These are phyloP conservation scores for Zygoascus ofunaensis DNA, from an alignment of 805 yeast genomes.

Conservation along the genomic window DNA sequence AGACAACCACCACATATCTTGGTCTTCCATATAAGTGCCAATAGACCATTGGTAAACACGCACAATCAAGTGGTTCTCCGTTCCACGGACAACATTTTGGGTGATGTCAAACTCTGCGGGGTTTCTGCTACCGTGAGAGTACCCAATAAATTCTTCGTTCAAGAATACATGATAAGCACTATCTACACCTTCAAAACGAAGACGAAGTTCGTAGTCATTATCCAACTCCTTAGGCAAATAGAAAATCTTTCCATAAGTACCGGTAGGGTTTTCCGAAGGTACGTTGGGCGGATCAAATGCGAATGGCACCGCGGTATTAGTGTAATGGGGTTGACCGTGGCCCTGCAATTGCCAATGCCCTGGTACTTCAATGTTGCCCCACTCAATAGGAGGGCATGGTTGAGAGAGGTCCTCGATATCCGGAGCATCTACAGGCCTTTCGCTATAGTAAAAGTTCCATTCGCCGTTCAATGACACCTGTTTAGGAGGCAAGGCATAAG, in stretches of 20 bases:
- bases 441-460: conserved; percentile 20
- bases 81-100: neutral
- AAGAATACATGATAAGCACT: conserved; percentile 28
- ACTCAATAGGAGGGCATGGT: conserved; percentile 5
- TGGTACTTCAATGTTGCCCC: conserved; percentile 25
- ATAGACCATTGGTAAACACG: conserved; percentile 30
- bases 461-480: conserved; percentile 17
- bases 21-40: conserved; percentile 31
- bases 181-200: conserved; percentile 33
- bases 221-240: conserved; percentile 16
- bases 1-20: conserved; percentile 35
- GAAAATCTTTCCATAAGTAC: conserved; percentile 25
- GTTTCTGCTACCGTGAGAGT: conserved; percentile 29
- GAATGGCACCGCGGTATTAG: conserved; percentile 28
- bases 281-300: conserved; percentile 29
- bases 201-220: conserved; percentile 16
- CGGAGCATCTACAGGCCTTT: conserved; percentile 7
- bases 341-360: conserved; percentile 33
- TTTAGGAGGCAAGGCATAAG: conserved; percentile 11
- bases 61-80: conserved; percentile 18
- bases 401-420: neutral
- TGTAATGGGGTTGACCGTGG: conserved; percentile 29
- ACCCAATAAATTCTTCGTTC: conserved; percentile 27
- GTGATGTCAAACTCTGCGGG: conserved; percentile 29
- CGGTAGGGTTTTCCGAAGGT: conserved; percentile 29